These are phyloP conservation scores for Quercus variabilis DNA, from an alignment of 306 rosid genomes.

Conservation along the genomic window DNA sequence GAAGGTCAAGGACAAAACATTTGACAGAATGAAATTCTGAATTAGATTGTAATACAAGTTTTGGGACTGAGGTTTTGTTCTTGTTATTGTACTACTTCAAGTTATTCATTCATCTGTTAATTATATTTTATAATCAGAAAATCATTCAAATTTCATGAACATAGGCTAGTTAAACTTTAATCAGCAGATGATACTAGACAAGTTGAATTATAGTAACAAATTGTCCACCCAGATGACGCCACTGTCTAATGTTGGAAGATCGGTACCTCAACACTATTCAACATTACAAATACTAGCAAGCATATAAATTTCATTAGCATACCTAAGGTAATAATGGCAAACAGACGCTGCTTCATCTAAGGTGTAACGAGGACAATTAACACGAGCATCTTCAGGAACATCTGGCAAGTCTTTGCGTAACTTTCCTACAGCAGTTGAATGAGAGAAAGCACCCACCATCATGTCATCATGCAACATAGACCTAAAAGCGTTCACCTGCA, in stretches of 20 bases:
- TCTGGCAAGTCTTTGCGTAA: conserved; percentile 84
- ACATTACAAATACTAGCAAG: conserved; percentile 2
- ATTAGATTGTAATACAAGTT: not conserved
- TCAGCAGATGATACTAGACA: not conserved
- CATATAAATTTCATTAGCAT: conserved; percentile 11
- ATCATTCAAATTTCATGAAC: not conserved
- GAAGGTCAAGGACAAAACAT: not conserved
- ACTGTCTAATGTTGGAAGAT: conserved; percentile 4
- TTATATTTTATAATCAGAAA: not conserved
- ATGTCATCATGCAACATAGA: conserved; percentile 80
- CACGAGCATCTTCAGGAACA: conserved; percentile 79
- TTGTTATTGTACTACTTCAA: not conserved
- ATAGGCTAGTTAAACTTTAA: not conserved
- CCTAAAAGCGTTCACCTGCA: conserved; percentile 95
- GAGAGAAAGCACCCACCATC: conserved; percentile 99
- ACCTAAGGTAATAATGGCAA: conserved; percentile 87
- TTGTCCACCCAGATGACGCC: not conserved
- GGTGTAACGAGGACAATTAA: conserved; percentile 71
- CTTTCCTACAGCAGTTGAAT: conserved; percentile 98
- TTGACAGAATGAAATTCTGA: not conserved
- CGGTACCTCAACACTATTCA: conserved; percentile 1
- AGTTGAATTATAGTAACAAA: conserved; percentile 2
- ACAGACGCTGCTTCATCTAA: conserved; percentile 87
- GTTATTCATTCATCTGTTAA: not conserved
- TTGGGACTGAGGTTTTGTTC: too few species aligned